phyloP scores from a whole-genome alignment of 805 yeast species.

The Yamadazyma takamatsuzukensis region DNA sequence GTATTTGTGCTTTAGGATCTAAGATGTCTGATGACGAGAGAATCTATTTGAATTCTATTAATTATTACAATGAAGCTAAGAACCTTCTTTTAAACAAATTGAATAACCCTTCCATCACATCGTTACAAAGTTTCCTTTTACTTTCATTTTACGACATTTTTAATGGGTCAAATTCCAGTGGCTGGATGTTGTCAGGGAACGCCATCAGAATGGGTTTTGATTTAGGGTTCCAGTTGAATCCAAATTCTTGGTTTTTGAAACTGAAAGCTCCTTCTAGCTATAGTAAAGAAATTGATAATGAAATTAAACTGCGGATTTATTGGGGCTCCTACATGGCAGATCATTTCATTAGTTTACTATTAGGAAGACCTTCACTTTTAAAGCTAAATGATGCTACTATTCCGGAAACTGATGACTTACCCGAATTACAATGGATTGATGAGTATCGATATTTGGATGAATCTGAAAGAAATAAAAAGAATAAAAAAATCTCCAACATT shows the following conservation, averaged over 20 bases:
- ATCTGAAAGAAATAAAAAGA: slow-evolving; percentile 13
- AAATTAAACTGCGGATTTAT: slow-evolving; percentile 55
- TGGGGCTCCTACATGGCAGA: slow-evolving; percentile 70
- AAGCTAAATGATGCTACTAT: slow-evolving; percentile 57
- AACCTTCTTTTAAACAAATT: slow-evolving; percentile 36
- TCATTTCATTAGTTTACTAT: slow-evolving; percentile 54
- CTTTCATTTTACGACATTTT: slow-evolving; percentile 61
- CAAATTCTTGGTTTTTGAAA: slow-evolving; percentile 54
- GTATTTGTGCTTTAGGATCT: slow-evolving; percentile 60
- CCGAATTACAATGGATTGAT: slow-evolving; percentile 61
- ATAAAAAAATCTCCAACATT: slow-evolving; percentile 28
- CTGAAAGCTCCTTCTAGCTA: slow-evolving; percentile 30
- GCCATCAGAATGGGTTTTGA: slow-evolving; percentile 66
- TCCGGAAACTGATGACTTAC: slow-evolving; percentile 55
- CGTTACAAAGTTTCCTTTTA: slow-evolving; percentile 56
- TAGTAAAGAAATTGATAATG: slow-evolving; percentile 46
- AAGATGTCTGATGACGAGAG: slow-evolving; percentile 43
- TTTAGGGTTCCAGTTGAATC: slow-evolving; percentile 60
- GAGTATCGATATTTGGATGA: slow-evolving; percentile 45
- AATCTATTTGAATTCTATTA: slow-evolving; percentile 37
- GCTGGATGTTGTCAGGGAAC: slow-evolving; percentile 62
- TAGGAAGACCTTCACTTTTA: slow-evolving; percentile 56
- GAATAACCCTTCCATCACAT: slow-evolving; percentile 48
- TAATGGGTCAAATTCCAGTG: slow-evolving; percentile 53
- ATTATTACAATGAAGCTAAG: slow-evolving; percentile 48